A percentile compares a stretch with the other conserved stretches of the same genome.
Conservation (phyloP, 169 alveolate genomes). For the Besnoitia besnoiti region DNA sequence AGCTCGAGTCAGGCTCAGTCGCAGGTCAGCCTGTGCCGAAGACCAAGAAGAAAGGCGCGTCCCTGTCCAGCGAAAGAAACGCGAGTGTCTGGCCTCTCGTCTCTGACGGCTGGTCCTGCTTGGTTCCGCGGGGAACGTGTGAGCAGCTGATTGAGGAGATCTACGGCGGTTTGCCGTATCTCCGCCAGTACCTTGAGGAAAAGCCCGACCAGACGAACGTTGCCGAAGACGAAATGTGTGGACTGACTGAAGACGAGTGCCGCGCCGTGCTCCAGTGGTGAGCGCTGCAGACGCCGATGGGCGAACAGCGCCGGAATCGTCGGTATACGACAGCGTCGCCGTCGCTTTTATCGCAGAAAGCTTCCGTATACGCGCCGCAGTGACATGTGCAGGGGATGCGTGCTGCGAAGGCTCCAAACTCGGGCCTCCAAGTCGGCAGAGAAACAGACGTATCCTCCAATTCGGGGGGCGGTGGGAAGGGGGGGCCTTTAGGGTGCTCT, state of each 20-base stretch:
- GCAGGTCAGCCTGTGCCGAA: background rate
- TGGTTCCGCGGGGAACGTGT: constrained; percentile 15
- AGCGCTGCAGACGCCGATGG: no score
- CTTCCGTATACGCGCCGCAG: no score
- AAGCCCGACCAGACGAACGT: background rate
- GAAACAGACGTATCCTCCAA: background rate
- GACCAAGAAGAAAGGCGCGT: background rate
- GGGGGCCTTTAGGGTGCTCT: no score
- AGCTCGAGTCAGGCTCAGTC: background rate
- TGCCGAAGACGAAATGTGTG: constrained; percentile 19
- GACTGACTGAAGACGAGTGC: constrained; percentile 27
- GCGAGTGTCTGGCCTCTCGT: background rate
- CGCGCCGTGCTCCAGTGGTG: constrained; percentile 6
- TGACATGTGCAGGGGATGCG: no score
- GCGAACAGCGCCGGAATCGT: no score
- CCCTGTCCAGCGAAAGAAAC: background rate
- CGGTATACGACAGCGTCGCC: no score
- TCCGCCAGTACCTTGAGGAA: background rate
- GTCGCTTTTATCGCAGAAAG: no score
- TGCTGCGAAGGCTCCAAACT: no score
- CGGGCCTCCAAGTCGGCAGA: background rate
- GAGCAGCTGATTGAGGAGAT: background rate
- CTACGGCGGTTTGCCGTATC: constrained; percentile 8
- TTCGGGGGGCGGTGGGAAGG: no score
- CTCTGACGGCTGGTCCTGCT: constrained; percentile 22